Conservation (phyloP, 2,329 filamentous ascomycete genomes). For the Colletotrichum orchidophilum region DNA sequence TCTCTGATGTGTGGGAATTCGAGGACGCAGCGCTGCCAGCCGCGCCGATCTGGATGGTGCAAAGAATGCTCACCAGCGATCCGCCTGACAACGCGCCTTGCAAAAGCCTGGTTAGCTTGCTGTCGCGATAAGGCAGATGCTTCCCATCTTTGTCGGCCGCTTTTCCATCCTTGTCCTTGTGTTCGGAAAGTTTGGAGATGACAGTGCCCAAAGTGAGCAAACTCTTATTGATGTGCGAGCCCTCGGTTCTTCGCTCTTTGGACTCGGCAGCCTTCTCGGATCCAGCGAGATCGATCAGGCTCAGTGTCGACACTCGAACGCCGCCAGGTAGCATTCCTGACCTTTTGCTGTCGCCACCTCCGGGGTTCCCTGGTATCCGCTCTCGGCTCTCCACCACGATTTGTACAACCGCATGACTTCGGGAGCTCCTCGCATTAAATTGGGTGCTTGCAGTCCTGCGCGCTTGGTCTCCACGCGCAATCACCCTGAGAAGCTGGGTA, state of each 20-base stretch:
- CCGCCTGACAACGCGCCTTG: constrained; percentile 93
- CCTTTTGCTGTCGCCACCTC: constrained; percentile 66
- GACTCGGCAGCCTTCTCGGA: constrained; percentile 96
- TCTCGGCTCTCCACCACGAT: constrained; percentile 98
- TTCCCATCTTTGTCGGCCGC: constrained; percentile 83
- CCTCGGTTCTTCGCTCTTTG: constrained; percentile 93
- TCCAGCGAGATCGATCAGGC: constrained; percentile 94
- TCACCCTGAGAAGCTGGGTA: constrained; percentile 92
- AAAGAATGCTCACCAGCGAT: constrained; percentile 95
- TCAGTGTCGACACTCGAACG: constrained; percentile 93
- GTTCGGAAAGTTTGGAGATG: constrained; percentile 89
- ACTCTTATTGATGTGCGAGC: constrained; percentile 98
- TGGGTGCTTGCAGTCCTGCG: constrained; percentile 93
- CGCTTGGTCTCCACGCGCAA: constrained; percentile 91
- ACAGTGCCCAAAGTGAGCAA: constrained; percentile 94
- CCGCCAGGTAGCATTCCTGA: constrained; percentile 81
- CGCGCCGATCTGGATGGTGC: constrained; percentile 91
- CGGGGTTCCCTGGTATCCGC: constrained; percentile 69
- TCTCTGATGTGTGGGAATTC: constrained; percentile 84
- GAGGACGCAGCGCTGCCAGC: constrained; percentile 75
- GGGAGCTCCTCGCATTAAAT: constrained; percentile 95
- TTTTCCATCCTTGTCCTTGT: constrained; percentile 83
- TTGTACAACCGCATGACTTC: constrained; percentile 97
- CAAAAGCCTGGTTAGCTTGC: constrained; percentile 91
- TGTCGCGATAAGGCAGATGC: constrained; percentile 95